Evolutionary conservation across 805 yeast genomes (phyloP), one percentile per base, ranked within the genome.

Genomic region (Starmerella khaoyaiensis): DNA sequence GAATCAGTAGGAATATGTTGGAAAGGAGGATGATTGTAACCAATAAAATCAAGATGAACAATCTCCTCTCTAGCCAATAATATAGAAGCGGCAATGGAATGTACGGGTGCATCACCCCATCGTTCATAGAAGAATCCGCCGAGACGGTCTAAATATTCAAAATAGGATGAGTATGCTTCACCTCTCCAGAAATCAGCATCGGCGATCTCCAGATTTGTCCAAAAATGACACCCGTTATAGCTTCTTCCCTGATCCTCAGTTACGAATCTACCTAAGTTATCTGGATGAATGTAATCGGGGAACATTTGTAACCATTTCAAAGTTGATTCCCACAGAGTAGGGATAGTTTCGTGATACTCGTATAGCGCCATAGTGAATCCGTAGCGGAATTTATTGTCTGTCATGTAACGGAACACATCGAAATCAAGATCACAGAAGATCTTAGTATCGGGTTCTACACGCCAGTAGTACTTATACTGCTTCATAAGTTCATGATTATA

Each of bases 61-160:
- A 87, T 63, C 42, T 86, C 81, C 3, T 71, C 64, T 3, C 76
- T 56, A 39, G 76, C 65, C 32, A 86, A 60, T 51, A 79, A 63
- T 68, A 90, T 65, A 0, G 83, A 90, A 5, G 80, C 72, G 0
- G 93, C 97, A 19, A 90, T 60, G 0, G 95, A 79, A 56, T 87
- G 97, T 4, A 87, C 76, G 0, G 97, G 95, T 0, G 97, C 96
- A 65, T 90, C 97, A 2, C 97, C 97, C 96, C 96, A 87, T 51
- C 98, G 64, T 58, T 87, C 97, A 39, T 70, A 68, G 68, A 75
- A 84, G 56, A 87, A 87, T 0, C 97, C 97, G 9, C 86, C 82
- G 4, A 74, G 62, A 9, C 58, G 36, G 41, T 87, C 97, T 32
- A 87, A 58, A 48, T 65, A 71, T 29, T 75, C 61, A 55, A 82